Evolutionary conservation across 2,329 filamentous ascomycete species (phyloP), one percentile per base, ranked within the genome.

Genomic region (Colletotrichum sp.): DNA sequence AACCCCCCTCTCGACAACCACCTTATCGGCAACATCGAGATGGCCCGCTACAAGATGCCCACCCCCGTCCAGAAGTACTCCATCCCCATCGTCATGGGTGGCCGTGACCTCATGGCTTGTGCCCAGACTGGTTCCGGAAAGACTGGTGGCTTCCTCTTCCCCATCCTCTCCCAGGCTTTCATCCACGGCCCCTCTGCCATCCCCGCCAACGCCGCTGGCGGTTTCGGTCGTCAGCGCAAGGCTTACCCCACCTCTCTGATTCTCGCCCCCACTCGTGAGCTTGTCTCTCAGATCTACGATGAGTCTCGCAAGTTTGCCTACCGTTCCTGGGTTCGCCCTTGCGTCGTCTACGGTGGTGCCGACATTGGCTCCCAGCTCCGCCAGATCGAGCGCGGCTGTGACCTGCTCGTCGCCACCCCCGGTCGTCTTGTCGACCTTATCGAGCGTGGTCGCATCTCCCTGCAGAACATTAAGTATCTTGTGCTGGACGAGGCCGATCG

Each of bases 111-210:
- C 84, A 99, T 99, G 97, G 97, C 97, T 86, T 99, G 97, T 90
- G 97, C 97, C 82, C 97, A 99, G 91, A 99, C 97, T 81, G 97
- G 96, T 93, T 99, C 97, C 83, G 97, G 97, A 91, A 99, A 99
- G 92, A 99, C 97, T 85, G 97, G 97, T 90, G 97, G 97, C 90
- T 99, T 99, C 92, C 90, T 99, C 78, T 99, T 99, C 90, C 97
- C 97, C 75, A 98, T 99, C 79, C 92, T 99, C 66, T 98, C 97
- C n/a, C 96, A 99, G 88, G 95, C 96, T 69, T 98, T 96, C 90
- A 91, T 95, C 83, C 95, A 93, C 81, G 97, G 97, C 38, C 97
- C 97, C 62, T 96, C 94, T 73, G 80, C 91, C 72, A 84, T 90
- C 70, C 94, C 95, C 63, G 88, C 90, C 76, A 86, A 88, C 78